These are phyloP conservation scores for Cryphonectria nitschkei DNA, from an alignment of 2,329 filamentous ascomycete genomes.

Conservation along the genomic window DNA sequence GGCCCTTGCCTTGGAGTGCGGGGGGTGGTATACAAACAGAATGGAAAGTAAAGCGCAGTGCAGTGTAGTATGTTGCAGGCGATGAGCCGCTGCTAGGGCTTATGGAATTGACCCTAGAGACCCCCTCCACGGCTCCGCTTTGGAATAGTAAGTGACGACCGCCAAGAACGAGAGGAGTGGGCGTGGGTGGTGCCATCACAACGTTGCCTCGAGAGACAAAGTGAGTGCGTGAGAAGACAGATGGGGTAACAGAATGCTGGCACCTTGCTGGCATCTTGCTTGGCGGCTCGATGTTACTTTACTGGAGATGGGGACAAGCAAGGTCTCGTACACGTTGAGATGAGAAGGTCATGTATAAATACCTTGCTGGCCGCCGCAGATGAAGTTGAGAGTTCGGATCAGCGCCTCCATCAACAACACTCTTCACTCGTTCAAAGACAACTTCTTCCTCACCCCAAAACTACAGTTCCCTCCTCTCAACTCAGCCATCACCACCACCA, in stretches of 20 bases:
- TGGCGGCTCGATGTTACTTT: not conserved
- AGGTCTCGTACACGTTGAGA: not conserved
- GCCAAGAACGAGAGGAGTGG: constrained; percentile 15
- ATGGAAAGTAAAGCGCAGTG: not conserved
- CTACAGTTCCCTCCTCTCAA: not conserved
- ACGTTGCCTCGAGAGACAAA: not conserved
- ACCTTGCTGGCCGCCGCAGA: not conserved
- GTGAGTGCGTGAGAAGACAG: not conserved
- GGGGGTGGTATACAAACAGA: too few species aligned
- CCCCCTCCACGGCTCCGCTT: not conserved
- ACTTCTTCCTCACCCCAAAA: not conserved
- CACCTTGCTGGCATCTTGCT: not conserved
- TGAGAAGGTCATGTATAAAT: constrained; percentile 16
- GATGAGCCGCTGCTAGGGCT: not conserved
- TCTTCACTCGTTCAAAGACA: not conserved
- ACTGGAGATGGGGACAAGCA: not conserved
- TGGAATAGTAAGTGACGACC: constrained; percentile 12
- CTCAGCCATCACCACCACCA: not conserved
- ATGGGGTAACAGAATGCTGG: not conserved
- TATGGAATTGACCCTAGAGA: not conserved
- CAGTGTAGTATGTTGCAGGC: not conserved
- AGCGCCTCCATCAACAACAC: constrained; percentile 10
- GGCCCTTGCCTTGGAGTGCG: not conserved
- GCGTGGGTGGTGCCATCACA: constrained; percentile 15
- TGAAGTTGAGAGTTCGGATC: not conserved